Evolutionary conservation across 352 stramenopile genomes (phyloP).

Genomic region (Phytopythium sindhum): DNA sequence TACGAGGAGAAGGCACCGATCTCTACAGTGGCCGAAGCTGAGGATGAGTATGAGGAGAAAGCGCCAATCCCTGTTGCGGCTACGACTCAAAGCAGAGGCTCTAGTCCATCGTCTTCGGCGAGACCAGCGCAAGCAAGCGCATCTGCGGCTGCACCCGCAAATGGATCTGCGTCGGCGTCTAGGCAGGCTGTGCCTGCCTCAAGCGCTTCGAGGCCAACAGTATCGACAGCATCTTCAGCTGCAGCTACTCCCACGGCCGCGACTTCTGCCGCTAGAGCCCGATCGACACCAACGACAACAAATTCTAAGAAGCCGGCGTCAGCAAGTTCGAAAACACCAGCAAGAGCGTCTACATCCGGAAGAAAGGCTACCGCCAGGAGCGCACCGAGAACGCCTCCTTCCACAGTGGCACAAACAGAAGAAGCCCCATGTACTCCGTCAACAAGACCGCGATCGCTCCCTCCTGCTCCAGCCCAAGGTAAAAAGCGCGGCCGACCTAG

Average conservation of each 20-base stretch:
- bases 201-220: neutral
- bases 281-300: neutral
- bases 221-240: neutral
- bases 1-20: neutral
- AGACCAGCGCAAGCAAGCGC: neutral
- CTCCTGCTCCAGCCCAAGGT: neutral
- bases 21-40: neutral
- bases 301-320: neutral
- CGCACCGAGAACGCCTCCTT: neutral
- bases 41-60: neutral
- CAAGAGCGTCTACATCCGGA: neutral
- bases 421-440: neutral
- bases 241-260: neutral
- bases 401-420: neutral
- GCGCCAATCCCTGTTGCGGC: neutral
- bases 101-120: neutral
- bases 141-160: neutral
- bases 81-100: neutral
- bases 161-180: neutral
- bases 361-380: neutral
- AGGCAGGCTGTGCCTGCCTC: neutral
- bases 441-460: neutral
- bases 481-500: neutral
- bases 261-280: neutral
- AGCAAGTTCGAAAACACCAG: neutral